Evolutionary conservation across 306 rosid species (phyloP).

Genomic region (Dryas octopetala): DNA sequence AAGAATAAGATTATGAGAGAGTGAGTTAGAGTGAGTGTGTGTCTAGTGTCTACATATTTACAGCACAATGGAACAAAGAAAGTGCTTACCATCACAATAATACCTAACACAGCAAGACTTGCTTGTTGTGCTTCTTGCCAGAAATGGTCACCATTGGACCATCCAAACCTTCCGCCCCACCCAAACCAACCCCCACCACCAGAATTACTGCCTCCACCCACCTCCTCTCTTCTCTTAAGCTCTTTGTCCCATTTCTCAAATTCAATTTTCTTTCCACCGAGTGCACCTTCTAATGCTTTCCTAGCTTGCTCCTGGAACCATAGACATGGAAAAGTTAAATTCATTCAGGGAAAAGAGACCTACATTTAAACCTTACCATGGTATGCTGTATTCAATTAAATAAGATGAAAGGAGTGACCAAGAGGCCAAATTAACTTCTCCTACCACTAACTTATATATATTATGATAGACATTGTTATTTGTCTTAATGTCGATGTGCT

Average conservation of each 20-base stretch:
- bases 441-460: neutral
- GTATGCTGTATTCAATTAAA: neutral
- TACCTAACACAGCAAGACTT: constrained; percentile 67
- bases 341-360: neutral
- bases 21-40: neutral
- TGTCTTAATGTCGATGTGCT: neutral
- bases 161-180: constrained; percentile 79
- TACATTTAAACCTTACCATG: neutral
- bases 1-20: neutral
- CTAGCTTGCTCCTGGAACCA: constrained; percentile 78
- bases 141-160: constrained; percentile 84
- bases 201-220: constrained; percentile 64
- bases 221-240: constrained; percentile 85
- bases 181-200: constrained; percentile 99
- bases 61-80: constrained; percentile 14
- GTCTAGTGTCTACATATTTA: neutral
- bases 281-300: constrained; percentile 93
- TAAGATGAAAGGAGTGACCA: constrained; percentile 1
- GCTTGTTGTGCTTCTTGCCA: constrained; percentile 90
- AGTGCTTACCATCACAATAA: constrained; percentile 59
- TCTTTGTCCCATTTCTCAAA: constrained; percentile 86
- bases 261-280: constrained; percentile 89
- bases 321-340: neutral
- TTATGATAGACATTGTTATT: neutral
- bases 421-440: neutral